phyloP scores from a whole-genome alignment of 2,329 filamentous ascomycete genomes.

The Curvularia lunata region DNA sequence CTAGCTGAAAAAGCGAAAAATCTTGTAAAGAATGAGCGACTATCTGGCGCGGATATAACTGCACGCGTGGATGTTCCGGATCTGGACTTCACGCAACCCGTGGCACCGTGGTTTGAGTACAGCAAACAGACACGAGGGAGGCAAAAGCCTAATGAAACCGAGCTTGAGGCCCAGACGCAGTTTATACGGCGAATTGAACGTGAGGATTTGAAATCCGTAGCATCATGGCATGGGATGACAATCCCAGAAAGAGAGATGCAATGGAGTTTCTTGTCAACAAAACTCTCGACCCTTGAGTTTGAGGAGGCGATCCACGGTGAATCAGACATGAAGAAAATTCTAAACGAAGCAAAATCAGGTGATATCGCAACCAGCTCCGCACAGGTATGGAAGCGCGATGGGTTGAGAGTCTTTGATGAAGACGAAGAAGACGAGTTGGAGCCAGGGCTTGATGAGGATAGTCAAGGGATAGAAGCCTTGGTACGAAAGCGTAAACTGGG shows the following conservation, averaged over 20 bases:
- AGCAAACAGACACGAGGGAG: constrained; percentile 18
- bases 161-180: constrained; percentile 39
- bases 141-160: constrained; percentile 20
- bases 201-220: constrained; percentile 37
- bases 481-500: constrained; percentile 48
- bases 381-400: constrained; percentile 57
- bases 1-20: constrained; percentile 46
- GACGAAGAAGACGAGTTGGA: constrained; percentile 46
- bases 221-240: constrained; percentile 52
- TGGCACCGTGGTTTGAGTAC: constrained; percentile 57
- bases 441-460: constrained; percentile 23
- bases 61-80: constrained; percentile 57
- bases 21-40: constrained; percentile 52
- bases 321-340: constrained; percentile 44
- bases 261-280: constrained; percentile 57
- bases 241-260: constrained; percentile 51
- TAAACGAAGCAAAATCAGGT: constrained; percentile 42
- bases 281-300: constrained; percentile 47
- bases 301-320: constrained; percentile 52
- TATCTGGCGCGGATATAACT: constrained; percentile 56
- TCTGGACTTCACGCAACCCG: constrained; percentile 53
- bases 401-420: constrained; percentile 55
- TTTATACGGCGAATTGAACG: constrained; percentile 46
- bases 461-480: constrained; percentile 46
- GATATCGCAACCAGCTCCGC: constrained; percentile 50